Evolutionary conservation across 805 yeast species (phyloP).

Genomic region (Starmerella lactis-condensi): DNA sequence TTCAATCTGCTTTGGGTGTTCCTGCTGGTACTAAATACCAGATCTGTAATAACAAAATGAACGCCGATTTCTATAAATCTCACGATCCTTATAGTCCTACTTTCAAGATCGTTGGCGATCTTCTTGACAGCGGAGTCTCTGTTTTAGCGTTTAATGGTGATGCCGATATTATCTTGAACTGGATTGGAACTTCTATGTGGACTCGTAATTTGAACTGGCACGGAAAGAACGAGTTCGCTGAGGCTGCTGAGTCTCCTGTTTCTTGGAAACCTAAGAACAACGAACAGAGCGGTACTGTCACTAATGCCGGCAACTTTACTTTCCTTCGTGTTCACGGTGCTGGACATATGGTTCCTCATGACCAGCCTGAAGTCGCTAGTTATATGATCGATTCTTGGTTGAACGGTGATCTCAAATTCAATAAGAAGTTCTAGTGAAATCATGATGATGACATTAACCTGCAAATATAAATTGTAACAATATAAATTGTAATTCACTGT

Average conservation of each 20-base stretch:
- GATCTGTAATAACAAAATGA: constrained; percentile 57
- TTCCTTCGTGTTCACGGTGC: constrained; percentile 64
- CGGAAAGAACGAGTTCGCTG: constrained; percentile 26
- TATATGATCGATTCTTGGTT: constrained; percentile 64
- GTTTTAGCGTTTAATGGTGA: constrained; percentile 87
- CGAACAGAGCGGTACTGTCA: constrained; percentile 42
- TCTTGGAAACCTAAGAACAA: constrained; percentile 18
- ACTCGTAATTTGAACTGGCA: constrained; percentile 46
- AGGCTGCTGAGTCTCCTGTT: constrained; percentile 28
- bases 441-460: no score
- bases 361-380: constrained; percentile 58
- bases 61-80: constrained; percentile 33
- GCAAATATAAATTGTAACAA: no score
- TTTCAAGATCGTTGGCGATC: constrained; percentile 46
- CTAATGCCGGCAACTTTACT: constrained; percentile 50
- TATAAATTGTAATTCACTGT: no score
- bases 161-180: constrained; percentile 87
- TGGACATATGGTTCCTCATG: constrained; percentile 86
- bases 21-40: constrained; percentile 32
- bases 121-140: constrained; percentile 56
- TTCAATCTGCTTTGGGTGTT: constrained; percentile 41
- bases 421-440: no score
- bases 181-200: constrained; percentile 90
- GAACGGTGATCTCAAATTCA: constrained; percentile 8
- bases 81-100: constrained; percentile 80